Base-by-base conservation (phyloP, 768 basidiomycete genomes). In the Phanerochaete sordida region DNA sequence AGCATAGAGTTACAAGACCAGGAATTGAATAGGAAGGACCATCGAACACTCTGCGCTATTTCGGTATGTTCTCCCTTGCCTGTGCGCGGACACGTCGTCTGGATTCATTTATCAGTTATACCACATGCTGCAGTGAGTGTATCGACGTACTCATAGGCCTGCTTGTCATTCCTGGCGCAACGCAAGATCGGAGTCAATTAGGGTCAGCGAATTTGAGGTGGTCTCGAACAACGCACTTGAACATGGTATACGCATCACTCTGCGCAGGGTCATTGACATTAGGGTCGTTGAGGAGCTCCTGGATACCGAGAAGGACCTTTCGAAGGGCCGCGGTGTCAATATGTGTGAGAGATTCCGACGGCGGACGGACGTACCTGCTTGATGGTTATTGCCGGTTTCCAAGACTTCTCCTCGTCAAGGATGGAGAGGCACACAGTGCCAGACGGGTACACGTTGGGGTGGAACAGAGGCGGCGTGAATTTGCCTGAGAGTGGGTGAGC, bases 381-480 rank as follows among this genome's bases (percentile, higher is more conserved):
- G 76, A 99, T 95, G 1, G 97, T 98, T 67, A 99, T 98, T 7
- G 95, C 92, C 26, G 97, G 95, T 71, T 98, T 98, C 97, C 97
- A 99, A 1, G 88, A 89, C 73, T 99, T 98, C 75, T 99, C 97
- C 71, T 99, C 97, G 69, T 98, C 96, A 56, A 99, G 76, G 69
- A 99, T 99, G 12, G 95, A 98, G 28, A 99, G 79, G 73, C 96
- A 98, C 48, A 98, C 95, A 21, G 97, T 99, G 26, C 97, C 97
- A 30, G 96, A 98, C 0, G 97, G 97, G 71, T 98, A 99, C 57
- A 99, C 95, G 71, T 98, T 98, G 27, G 96, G 95, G 72, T 99
- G 96, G 78, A 98, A 98, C 51, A 98, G 78, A 35, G 96, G 89
- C 1, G 96, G 97, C 0, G 86, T 79, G 76, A 98, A 98, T 87